Base-by-base conservation (phyloP, 305 asterid genomes). In the Caryopteris hybrid region DNA sequence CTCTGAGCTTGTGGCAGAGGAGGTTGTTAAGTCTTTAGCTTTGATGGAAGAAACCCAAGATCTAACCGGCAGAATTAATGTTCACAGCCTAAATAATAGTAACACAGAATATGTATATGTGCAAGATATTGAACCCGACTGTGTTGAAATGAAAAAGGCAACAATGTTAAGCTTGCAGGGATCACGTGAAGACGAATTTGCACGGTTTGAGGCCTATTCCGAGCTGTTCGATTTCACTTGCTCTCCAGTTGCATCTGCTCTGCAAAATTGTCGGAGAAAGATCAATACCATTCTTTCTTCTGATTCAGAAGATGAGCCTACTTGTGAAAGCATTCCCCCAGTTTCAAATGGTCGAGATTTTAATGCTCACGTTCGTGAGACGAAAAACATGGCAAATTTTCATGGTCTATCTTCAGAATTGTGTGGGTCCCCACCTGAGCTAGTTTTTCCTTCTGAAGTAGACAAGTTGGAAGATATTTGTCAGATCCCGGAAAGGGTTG, bases 1-100 rank as follows among this genome's bases (percentile, higher is more conserved):
- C 48, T 94, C 99, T 69, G 92, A 86, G 72, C 77, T 81, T 67
- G 91, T 94, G 83, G 93, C 80, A 14, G 87, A 79, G 77, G 96
- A 91, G 85, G 74, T 91, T 70, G 75, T 76, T 25, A 85, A 82
- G 80, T 83, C 96, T 47, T 66, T 86, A 76, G 63, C 61, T 61
- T 71, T 79, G 72, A 79, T 74, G 77, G 87, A 82, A 71, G 84
- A 84, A 74, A 76, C 74, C 61, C 50, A 51, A 67, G 61, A 80
- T 64, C 54, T 81, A 21, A 70, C 43, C 13, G 79, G 82, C 71
- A 76, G 76, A 65, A 58, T 68, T 58, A 77, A 69, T 45, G 80
- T 77, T 57, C 84, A 78, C 62, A 73, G 71, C 59, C 74, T 48
- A 50, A 69, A 69, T 64, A 70, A 64, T 61, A 69, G 48, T 61